A percentile compares a stretch with the other conserved stretches of the same genome.
Evolutionary conservation across 2,329 filamentous ascomycete species (phyloP).

Genomic region (Paecilomyces formosus): DNA sequence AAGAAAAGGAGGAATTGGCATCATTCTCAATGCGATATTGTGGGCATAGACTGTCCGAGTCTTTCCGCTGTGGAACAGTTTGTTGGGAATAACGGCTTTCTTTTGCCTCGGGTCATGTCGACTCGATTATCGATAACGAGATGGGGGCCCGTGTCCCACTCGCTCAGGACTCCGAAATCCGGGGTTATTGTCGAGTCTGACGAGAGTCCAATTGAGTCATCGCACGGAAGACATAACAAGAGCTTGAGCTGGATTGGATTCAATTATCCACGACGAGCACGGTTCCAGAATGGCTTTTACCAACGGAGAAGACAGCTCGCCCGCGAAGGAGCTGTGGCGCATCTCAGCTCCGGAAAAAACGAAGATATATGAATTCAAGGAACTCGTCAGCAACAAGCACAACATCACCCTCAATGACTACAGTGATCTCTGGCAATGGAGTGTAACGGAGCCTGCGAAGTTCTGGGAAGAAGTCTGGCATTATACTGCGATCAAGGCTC

Average conservation of each 20-base stretch:
- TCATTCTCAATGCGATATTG: neutral
- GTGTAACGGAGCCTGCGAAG: constrained; percentile 61
- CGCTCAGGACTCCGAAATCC: neutral
- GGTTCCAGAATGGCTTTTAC: constrained; percentile 2
- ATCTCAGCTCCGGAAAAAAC: constrained; percentile 61
- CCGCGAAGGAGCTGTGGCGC: constrained; percentile 56
- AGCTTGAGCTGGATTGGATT: neutral
- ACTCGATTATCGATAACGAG: neutral
- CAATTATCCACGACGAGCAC: neutral
- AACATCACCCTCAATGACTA: constrained; percentile 58
- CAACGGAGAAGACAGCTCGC: neutral
- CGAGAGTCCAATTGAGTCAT: neutral
- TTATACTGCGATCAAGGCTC: constrained; percentile 68
- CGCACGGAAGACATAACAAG: neutral
- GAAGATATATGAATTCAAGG: constrained; percentile 64
- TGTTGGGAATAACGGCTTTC: neutral
- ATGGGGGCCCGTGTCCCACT: neutral
- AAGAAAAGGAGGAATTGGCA: neutral
- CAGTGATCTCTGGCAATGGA: constrained; percentile 76
- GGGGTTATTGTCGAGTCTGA: neutral
- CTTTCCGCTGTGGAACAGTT: neutral
- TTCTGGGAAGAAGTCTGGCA: constrained; percentile 88
- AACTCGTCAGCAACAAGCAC: constrained; percentile 61
- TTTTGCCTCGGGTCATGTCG: neutral
- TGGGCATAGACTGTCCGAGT: neutral